Evolutionary conservation across 192 early-diverging fungal species (phyloP).

Genomic region (Obelidium mucronatum): DNA sequence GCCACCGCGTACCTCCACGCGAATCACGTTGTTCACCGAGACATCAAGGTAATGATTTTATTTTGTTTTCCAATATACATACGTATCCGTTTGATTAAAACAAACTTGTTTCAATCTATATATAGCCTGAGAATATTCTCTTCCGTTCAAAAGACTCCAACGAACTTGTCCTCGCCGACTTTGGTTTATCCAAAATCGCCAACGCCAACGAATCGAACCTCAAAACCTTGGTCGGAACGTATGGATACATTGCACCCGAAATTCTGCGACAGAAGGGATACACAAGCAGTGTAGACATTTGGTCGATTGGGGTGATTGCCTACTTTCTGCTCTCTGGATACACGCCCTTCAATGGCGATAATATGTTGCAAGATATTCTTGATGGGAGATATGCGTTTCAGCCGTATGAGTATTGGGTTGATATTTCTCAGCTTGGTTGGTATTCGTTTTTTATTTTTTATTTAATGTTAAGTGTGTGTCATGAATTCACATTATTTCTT

Average conservation of each 20-base stretch:
- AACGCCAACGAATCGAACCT: constrained; percentile 51
- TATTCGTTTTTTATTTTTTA: too few species aligned
- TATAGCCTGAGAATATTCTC: constrained; percentile 47
- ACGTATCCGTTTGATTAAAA: too few species aligned
- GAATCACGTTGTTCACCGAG: constrained; percentile 81
- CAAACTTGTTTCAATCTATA: too few species aligned
- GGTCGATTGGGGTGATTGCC: constrained; percentile 74
- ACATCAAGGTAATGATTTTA: constrained; percentile 18
- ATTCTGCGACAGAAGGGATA: constrained; percentile 64
- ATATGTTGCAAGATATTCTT: constrained; percentile 49
- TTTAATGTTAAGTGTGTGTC: too few species aligned
- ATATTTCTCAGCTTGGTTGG: too few species aligned
- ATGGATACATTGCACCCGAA: constrained; percentile 48
- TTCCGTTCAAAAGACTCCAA: constrained; percentile 52
- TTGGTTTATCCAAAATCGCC: constrained; percentile 76
- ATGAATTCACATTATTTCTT: too few species aligned
- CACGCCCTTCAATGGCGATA: constrained; percentile 41
- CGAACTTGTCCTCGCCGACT: constrained; percentile 66
- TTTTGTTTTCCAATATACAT: constrained; percentile 3
- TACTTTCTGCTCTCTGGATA: constrained; percentile 60
- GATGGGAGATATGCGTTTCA: constrained; percentile 53
- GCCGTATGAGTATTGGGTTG: constrained; percentile 53
- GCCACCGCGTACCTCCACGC: constrained; percentile 85
- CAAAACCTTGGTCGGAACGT: constrained; percentile 65
- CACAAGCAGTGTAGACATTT: constrained; percentile 78